A percentile compares a stretch with the other conserved stretches of the same genome.
These are phyloP conservation scores for Penicillium italicum DNA, from an alignment of 2,329 filamentous ascomycete species.

Conservation along the genomic window DNA sequence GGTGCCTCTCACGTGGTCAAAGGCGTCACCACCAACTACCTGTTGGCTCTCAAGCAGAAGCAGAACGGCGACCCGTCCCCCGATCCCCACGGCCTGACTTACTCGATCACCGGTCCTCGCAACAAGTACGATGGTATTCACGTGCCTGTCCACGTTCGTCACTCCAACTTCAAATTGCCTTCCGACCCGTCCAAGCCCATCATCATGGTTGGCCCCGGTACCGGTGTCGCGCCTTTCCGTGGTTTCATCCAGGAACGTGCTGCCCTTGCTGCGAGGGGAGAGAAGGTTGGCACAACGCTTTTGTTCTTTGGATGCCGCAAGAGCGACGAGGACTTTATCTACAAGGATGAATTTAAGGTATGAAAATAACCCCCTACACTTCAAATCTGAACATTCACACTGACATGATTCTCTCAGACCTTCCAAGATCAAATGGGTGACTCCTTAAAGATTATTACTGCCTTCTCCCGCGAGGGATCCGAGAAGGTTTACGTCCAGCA, in stretches of 20 bases:
- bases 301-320: slow-evolving; percentile 96
- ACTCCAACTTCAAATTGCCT: slow-evolving; percentile 98
- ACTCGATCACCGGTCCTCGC: slow-evolving; percentile 80
- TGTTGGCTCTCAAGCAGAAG: slow-evolving; percentile 92
- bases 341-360: slow-evolving; percentile 89
- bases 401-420: slow-evolving; percentile 54
- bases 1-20: slow-evolving; percentile 77
- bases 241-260: slow-evolving; percentile 93
- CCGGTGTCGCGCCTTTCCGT: slow-evolving; percentile 93
- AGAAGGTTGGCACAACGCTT: slow-evolving; percentile 79
- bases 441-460: slow-evolving; percentile 84
- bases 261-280: slow-evolving; percentile 72
- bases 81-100: slow-evolving; percentile 77
- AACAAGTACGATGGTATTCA: slow-evolving; percentile 97
- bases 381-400: slow-evolving; percentile 9
- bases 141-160: slow-evolving; percentile 90
- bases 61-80: slow-evolving; percentile 83
- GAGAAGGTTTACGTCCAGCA: slow-evolving; percentile 98
- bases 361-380: slow-evolving; percentile 36
- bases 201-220: slow-evolving; percentile 94
- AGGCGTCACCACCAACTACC: slow-evolving; percentile 95
- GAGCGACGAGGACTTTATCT: slow-evolving; percentile 84
- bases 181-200: slow-evolving; percentile 91
- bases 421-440: slow-evolving; percentile 81
- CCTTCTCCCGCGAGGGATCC: slow-evolving; percentile 83